Percentiles rank a stretch among this genome's conserved stretches.
phyloP scores from a whole-genome alignment of 1,139 yeast genomes.

The Casaregolazyma suthepensis region DNA sequence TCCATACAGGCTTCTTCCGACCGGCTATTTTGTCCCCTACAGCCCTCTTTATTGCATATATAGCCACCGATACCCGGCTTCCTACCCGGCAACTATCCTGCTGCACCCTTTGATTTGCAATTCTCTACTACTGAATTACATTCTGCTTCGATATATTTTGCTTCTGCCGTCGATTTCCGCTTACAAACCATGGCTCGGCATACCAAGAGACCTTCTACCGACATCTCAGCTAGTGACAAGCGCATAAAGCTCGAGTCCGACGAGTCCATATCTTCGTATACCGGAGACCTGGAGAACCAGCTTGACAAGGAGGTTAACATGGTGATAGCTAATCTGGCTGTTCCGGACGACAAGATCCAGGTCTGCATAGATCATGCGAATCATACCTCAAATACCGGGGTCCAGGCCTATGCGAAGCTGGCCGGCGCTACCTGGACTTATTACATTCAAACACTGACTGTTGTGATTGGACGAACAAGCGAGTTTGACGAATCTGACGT shows the following conservation, averaged over 20 bases:
- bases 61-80: not conserved
- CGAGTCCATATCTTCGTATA: not conserved
- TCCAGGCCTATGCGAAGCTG: conserved; percentile 92
- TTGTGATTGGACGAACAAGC: conserved; percentile 82
- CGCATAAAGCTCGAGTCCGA: not conserved
- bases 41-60: not conserved
- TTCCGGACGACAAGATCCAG: conserved; percentile 38
- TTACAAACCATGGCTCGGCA: not conserved
- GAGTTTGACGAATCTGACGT: conserved; percentile 40
- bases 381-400: conserved; percentile 74
- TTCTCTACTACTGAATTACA: not conserved
- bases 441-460: conserved; percentile 74
- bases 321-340: conserved; percentile 39
- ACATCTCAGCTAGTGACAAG: not conserved
- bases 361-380: conserved; percentile 53
- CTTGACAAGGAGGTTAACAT: conserved; percentile 36
- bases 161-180: not conserved
- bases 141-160: not conserved
- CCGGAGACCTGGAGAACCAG: not conserved
- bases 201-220: not conserved
- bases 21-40: not conserved
- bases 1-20: not conserved
- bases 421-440: conserved; percentile 95
- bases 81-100: not conserved
- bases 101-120: not conserved